Conservation (phyloP, 1,284 basidiomycete genomes). For the Cutaneotrichosporon spelunceum region DNA sequence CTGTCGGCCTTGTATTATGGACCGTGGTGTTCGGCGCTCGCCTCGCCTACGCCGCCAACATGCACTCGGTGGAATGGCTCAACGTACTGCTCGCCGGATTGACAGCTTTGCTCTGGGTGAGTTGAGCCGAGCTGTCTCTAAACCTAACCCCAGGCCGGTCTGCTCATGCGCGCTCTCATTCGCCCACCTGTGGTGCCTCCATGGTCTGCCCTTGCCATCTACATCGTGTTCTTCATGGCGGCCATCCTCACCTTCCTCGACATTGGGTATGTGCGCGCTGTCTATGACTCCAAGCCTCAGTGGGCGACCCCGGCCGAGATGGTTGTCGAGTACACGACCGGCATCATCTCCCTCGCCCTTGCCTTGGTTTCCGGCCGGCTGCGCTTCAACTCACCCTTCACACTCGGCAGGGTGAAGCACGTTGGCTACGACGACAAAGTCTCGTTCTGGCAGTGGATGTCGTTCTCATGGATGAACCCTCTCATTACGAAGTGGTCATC, state of each 20-base stretch:
- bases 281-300: slow-evolving; percentile 26
- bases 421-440: slow-evolving; percentile 61
- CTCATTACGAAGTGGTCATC: slow-evolving; percentile 62
- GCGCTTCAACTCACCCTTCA: slow-evolving; percentile 36
- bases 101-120: slow-evolving; percentile 4
- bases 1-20: slow-evolving; percentile 37
- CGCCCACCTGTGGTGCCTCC: slow-evolving; percentile 42
- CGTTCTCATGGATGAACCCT: slow-evolving; percentile 70
- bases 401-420: slow-evolving; percentile 28
- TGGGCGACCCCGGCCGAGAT: slow-evolving; percentile 35
- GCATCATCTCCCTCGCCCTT: slow-evolving; percentile 27
- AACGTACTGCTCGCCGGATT: slow-evolving; percentile 31
- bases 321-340: slow-evolving; percentile 32
- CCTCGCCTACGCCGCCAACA: slow-evolving; percentile 21
- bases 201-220: slow-evolving; percentile 35
- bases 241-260: slow-evolving; percentile 33
- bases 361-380: slow-evolving; percentile 30
- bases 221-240: slow-evolving; percentile 29
- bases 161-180: slow-evolving; percentile 28
- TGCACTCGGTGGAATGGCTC: neutral
- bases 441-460: slow-evolving; percentile 72
- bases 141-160: slow-evolving; percentile 11
- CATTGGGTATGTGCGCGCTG: slow-evolving; percentile 30
- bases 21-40: slow-evolving; percentile 31
- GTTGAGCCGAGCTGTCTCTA: neutral